A percentile compares a stretch with the other conserved stretches of the same genome.
phyloP scores from a whole-genome alignment of 345 rosid genomes.

The Draba incana region DNA sequence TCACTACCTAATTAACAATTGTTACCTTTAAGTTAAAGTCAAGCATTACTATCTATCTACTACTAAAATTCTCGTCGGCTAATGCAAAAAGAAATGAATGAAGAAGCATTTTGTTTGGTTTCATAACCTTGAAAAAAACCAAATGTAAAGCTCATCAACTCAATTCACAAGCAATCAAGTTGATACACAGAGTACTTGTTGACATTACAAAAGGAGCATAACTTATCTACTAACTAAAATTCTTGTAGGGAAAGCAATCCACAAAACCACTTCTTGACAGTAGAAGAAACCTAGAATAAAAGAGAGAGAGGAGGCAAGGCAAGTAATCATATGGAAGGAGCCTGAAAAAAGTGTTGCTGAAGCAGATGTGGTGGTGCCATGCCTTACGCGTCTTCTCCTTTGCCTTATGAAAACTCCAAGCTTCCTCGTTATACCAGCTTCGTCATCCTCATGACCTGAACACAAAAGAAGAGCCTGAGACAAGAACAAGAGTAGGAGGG shows the following conservation, averaged over 20 bases:
- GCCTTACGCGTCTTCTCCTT: background rate
- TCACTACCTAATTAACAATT: conserved; percentile 22
- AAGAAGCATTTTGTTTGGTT: conserved; percentile 8
- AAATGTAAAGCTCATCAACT: conserved; percentile 2
- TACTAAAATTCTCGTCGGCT: too few species aligned
- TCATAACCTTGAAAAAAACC: conserved; percentile 10
- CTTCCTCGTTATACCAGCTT: conserved; percentile 30
- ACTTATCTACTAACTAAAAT: background rate
- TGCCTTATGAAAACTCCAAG: conserved; percentile 34
- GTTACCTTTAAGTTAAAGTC: background rate
- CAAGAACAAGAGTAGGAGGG: conserved; percentile 30
- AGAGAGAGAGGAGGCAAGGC: background rate
- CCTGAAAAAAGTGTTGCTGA: conserved; percentile 23
- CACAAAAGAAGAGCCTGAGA: conserved; percentile 34
- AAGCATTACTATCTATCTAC: background rate
- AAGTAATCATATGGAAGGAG: conserved; percentile 13
- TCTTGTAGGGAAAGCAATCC: background rate
- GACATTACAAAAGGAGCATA: background rate
- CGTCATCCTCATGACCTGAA: conserved; percentile 22
- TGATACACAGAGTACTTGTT: background rate
- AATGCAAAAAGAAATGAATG: background rate
- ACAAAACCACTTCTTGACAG: background rate
- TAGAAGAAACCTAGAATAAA: conserved; percentile 15
- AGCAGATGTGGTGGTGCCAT: conserved; percentile 22
- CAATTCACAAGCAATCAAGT: background rate